phyloP scores from a whole-genome alignment of 2,329 filamentous ascomycete species.

The Phialophora tarda region DNA sequence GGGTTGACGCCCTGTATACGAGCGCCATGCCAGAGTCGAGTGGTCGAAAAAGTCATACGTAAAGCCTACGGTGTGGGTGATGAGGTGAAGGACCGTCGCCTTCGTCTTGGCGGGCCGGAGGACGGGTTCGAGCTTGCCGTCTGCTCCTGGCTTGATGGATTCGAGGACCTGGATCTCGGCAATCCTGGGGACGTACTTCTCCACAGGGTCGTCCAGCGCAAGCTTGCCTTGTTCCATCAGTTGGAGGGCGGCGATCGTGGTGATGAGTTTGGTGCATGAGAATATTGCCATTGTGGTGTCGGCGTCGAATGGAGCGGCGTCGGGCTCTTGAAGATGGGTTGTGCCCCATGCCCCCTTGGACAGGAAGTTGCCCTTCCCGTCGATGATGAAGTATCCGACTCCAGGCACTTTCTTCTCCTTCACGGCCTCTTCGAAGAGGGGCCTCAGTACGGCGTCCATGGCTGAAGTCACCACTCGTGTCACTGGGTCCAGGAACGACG shows the following conservation, averaged over 20 bases:
- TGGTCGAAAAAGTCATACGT: constrained; percentile 36
- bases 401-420: constrained; percentile 35
- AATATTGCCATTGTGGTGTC: constrained; percentile 32
- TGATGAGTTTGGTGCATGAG: constrained; percentile 38
- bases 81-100: constrained; percentile 33
- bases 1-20: constrained; percentile 16
- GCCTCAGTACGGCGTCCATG: constrained; percentile 32
- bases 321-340: constrained; percentile 27
- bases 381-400: constrained; percentile 31
- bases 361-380: constrained; percentile 32
- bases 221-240: constrained; percentile 37
- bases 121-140: constrained; percentile 22
- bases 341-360: constrained; percentile 33
- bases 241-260: constrained; percentile 34
- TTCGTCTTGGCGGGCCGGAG: constrained; percentile 26
- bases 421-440: constrained; percentile 34
- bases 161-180: constrained; percentile 33
- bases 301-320: constrained; percentile 24
- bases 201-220: constrained; percentile 34
- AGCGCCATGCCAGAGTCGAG: constrained; percentile 27
- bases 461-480: not conserved
- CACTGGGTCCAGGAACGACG: not conserved
- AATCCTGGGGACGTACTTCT: constrained; percentile 35
- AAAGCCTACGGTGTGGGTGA: constrained; percentile 36
- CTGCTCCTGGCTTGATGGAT: constrained; percentile 14